Conservation (phyloP, 2,329 filamentous ascomycete genomes). For the Chrysosphaeria jannelii region DNA sequence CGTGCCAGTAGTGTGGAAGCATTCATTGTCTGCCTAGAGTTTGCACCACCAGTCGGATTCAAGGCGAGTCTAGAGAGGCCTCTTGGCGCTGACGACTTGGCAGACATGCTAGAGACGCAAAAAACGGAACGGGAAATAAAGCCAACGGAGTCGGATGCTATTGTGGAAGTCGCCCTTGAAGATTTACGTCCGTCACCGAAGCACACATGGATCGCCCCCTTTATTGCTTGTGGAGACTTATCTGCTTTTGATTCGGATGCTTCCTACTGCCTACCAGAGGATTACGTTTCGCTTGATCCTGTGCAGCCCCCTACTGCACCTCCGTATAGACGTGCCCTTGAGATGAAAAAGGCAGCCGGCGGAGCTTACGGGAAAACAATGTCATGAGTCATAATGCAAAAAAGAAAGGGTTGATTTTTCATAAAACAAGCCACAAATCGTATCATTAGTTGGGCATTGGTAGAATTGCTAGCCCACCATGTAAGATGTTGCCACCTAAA, state of each 20-base stretch:
- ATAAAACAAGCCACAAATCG: neutral
- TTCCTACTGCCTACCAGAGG: constrained; percentile 66
- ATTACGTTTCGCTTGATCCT: constrained; percentile 64
- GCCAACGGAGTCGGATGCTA: constrained; percentile 17
- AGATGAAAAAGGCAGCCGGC: constrained; percentile 46
- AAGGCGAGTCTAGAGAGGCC: constrained; percentile 46
- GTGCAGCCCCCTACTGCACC: constrained; percentile 88
- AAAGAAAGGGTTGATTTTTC: too few species aligned
- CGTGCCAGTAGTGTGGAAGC: constrained; percentile 92
- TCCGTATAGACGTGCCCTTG: constrained; percentile 73
- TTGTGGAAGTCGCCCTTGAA: constrained; percentile 20
- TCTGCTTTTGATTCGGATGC: constrained; percentile 90
- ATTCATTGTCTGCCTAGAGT: constrained; percentile 84
- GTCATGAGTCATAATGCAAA: too few species aligned
- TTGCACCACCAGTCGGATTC: constrained; percentile 50
- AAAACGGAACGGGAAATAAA: too few species aligned
- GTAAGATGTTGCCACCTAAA: too few species aligned
- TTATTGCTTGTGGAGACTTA: constrained; percentile 88
- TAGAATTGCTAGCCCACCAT: neutral
- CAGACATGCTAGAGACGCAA: too few species aligned
- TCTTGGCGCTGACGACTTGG: constrained; percentile 28
- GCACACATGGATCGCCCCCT: constrained; percentile 61
- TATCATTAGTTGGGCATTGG: too few species aligned
- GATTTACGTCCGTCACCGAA: constrained; percentile 8
- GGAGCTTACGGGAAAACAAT: constrained; percentile 49